A percentile compares a stretch with the other conserved stretches of the same genome.
phyloP scores from a whole-genome alignment of 805 yeast species.

The Myxozyma neglecta region DNA sequence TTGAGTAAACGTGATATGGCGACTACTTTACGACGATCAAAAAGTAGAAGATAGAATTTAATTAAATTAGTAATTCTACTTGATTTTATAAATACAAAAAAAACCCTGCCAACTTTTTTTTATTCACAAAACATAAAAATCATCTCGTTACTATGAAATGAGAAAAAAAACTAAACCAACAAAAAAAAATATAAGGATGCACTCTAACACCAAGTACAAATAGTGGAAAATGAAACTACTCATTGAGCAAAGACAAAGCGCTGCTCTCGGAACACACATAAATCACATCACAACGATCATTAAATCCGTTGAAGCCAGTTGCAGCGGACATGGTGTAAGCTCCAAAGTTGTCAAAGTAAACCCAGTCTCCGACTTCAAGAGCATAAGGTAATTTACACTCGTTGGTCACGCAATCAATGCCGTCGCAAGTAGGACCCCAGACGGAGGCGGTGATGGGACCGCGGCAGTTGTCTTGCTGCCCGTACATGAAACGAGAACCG shows the following conservation, averaged over 20 bases:
- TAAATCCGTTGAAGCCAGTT: constrained; percentile 90
- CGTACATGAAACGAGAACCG: constrained; percentile 46
- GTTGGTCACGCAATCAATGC: constrained; percentile 76
- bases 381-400: constrained; percentile 55
- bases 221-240: not conserved
- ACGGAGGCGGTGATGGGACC: constrained; percentile 50
- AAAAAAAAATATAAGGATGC: not conserved
- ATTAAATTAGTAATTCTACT: not conserved
- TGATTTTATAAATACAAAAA: not conserved
- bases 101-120: not conserved
- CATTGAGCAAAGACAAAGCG: constrained; percentile 21
- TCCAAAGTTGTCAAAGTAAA: constrained; percentile 78
- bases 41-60: not conserved
- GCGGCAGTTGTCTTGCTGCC: constrained; percentile 24
- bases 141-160: not conserved
- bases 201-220: not conserved
- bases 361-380: constrained; percentile 86
- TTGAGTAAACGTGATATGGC: constrained; percentile 69
- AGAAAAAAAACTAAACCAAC: not conserved
- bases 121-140: not conserved
- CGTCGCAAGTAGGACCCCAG: constrained; percentile 99
- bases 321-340: constrained; percentile 93
- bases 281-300: constrained; percentile 53
- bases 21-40: constrained; percentile 29
- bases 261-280: constrained; percentile 56